Conservation (phyloP, 176 grass and related monocot species). For the Aegilops speltoides region DNA sequence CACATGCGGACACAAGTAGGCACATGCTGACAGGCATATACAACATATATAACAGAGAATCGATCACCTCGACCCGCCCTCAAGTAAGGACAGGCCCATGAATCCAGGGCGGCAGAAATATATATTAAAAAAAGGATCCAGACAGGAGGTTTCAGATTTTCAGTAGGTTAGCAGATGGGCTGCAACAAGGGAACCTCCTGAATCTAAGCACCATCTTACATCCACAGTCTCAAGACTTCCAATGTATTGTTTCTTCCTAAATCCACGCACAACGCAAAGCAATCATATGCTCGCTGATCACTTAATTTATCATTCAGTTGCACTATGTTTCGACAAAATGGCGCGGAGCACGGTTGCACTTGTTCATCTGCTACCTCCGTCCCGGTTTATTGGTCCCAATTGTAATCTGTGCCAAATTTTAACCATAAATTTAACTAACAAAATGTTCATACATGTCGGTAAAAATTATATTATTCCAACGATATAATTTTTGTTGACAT, state of each 20-base stretch:
- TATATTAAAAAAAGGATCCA: conserved; percentile 1
- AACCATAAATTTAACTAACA: too few species aligned
- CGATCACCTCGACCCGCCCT: background rate
- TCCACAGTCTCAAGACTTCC: background rate
- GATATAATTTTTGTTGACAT: too few species aligned
- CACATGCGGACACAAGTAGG: conserved; percentile 7
- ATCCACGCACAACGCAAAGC: background rate
- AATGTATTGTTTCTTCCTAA: background rate
- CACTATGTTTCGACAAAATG: conserved; percentile 13
- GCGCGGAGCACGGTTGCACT: background rate
- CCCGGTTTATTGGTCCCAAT: too few species aligned
- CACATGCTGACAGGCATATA: conserved; percentile 14
- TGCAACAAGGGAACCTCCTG: conserved; percentile 7
- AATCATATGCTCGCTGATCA: background rate
- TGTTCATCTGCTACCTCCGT: background rate
- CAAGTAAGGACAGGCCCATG: conserved; percentile 13
- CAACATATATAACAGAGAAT: conserved; percentile 18
- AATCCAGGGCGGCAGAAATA: background rate
- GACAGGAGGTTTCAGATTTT: background rate
- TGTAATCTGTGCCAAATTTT: too few species aligned
- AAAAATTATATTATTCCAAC: too few species aligned
- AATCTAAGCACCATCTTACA: conserved; percentile 9
- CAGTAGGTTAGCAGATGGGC: background rate
- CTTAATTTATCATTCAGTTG: background rate
- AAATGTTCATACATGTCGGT: too few species aligned